Evolutionary conservation across 1,284 basidiomycete species (phyloP), one percentile per base, ranked within the genome.

Genomic region (Cystobasidiaceae sp.): DNA sequence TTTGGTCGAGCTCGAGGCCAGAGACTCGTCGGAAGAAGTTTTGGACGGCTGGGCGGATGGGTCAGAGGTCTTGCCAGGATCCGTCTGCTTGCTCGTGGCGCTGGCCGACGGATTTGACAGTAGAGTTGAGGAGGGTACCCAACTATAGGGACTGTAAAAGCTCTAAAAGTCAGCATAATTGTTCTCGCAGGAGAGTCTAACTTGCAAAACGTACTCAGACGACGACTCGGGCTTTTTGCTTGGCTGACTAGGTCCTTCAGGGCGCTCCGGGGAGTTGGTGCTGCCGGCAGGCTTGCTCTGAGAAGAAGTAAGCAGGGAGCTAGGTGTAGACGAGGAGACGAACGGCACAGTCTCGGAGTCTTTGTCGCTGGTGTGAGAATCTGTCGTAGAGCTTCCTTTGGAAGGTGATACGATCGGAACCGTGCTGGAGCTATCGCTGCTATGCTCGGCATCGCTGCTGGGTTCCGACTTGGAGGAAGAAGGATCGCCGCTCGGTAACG

Each of bases 121-220:
- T 1, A 64, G 33, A 17, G 61, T 56, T 1, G 51, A 46, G 3
- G 61, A 56, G 1, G 61, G 61, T n/a, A 64, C 61, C 61, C 61
- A 64, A 19, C n/a, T 52, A 34, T 64, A 64, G 13, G 52, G 61
- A 41, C 61, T 64, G 23, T 15, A 15, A 30, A 32, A 50, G n/a
- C 11, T 30, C 17, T 15, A 50, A 50, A 17, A 4, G 23, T 2
- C 28, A 1, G 19, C 8, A 11, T 34, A 13, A 15, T 33, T 13
- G 30, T 5, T 4, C 2, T 25, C 2, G 3, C 5, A 15, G 9
- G 2, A n/a, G n/a, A n/a, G n/a, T n/a, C n/a, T n/a, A n/a, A n/a
- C n/a, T n/a, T n/a, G n/a, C n/a, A n/a, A n/a, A n/a, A n/a, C n/a
- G n/a, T n/a, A n/a, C n/a, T n/a, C n/a, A n/a, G n/a, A n/a, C n/a